phyloP scores from a whole-genome alignment of 805 yeast species.

The Isabelozyma gotoi region DNA sequence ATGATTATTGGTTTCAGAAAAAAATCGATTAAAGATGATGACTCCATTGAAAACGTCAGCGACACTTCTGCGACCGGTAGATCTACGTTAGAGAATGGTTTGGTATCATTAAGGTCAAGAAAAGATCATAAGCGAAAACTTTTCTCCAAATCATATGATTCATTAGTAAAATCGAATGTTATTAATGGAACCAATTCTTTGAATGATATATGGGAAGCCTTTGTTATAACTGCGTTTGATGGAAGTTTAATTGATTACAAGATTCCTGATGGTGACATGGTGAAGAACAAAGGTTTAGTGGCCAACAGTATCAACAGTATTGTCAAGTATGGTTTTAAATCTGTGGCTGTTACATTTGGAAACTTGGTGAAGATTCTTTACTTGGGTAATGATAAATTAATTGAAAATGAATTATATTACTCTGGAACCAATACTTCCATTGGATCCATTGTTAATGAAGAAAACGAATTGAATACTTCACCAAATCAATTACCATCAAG shows the following conservation, averaged over 20 bases:
- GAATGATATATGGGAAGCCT: conserved; percentile 66
- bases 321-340: conserved; percentile 71
- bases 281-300: conserved; percentile 39
- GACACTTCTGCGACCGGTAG: background rate
- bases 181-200: conserved; percentile 3
- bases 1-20: conserved; percentile 59
- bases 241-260: conserved; percentile 63
- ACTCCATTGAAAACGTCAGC: background rate
- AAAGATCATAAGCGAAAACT: conserved; percentile 2
- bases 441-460: conserved; percentile 18
- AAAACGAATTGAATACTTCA: conserved; percentile 2
- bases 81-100: conserved; percentile 9
- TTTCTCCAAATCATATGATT: background rate
- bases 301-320: conserved; percentile 61
- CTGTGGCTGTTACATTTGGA: conserved; percentile 75
- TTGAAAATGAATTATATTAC: conserved; percentile 56
- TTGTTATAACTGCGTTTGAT: conserved; percentile 63
- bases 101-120: conserved; percentile 19
- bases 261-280: conserved; percentile 49
- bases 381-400: conserved; percentile 71
- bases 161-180: background rate
- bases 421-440: conserved; percentile 34
- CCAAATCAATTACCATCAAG: conserved; percentile 11
- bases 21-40: conserved; percentile 2
- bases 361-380: conserved; percentile 69